phyloP scores from a whole-genome alignment of 345 rosid genomes.

The Leavenworthia alabamica region DNA sequence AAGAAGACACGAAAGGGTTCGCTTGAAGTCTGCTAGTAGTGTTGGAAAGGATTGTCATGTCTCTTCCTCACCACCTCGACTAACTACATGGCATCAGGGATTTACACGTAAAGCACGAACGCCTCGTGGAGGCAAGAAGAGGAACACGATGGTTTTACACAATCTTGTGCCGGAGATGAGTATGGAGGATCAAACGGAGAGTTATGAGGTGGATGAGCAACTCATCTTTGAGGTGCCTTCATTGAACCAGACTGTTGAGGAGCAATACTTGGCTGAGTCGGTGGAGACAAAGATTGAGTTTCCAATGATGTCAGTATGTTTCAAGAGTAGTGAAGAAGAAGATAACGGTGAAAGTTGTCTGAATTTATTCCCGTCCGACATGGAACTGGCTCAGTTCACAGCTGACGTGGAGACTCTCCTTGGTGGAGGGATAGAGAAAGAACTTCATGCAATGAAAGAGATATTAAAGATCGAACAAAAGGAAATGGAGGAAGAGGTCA shows the following conservation, averaged over 20 bases:
- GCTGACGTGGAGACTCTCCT: conserved; percentile 85
- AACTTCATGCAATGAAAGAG: conserved; percentile 59
- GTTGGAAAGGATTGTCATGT: background rate
- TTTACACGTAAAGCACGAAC: conserved; percentile 79
- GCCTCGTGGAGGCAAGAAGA: conserved; percentile 47
- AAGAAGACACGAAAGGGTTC: conserved; percentile 72
- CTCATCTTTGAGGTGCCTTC: conserved; percentile 76
- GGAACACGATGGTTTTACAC: conserved; percentile 21
- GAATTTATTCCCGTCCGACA: conserved; percentile 58
- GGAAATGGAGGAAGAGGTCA: background rate
- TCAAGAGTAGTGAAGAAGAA: conserved; percentile 10
- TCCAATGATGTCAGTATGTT: background rate
- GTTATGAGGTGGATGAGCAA: conserved; percentile 56
- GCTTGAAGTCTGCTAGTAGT: conserved; percentile 44
- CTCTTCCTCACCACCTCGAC: conserved; percentile 28
- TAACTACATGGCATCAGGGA: conserved; percentile 61
- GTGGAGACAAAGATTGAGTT: conserved; percentile 7
- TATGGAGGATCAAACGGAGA: conserved; percentile 50
- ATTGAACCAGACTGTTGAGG: conserved; percentile 48
- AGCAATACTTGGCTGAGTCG: conserved; percentile 33
- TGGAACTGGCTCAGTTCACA: conserved; percentile 78
- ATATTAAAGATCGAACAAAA: conserved; percentile 47
- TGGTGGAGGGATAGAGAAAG: conserved; percentile 61
- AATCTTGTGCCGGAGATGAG: conserved; percentile 68
- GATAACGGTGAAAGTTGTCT: conserved; percentile 26